Base-by-base conservation (phyloP, 768 basidiomycete genomes). In the Daedalea quercina region DNA sequence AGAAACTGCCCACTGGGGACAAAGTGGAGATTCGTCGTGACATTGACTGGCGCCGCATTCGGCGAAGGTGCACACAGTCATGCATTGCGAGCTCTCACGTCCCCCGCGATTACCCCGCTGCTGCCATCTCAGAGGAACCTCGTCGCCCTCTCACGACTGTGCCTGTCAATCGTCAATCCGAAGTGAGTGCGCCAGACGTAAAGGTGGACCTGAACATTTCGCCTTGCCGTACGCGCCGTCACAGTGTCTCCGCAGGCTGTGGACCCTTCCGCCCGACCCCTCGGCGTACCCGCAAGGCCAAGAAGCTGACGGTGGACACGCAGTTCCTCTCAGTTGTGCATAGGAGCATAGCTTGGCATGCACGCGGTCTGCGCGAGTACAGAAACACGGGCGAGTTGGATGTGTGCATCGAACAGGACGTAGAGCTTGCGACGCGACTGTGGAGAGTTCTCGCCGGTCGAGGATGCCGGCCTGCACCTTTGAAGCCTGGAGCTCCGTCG, bases 271-370 rank as follows among this genome's bases (percentile, higher is more conserved):
- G 25, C 2, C 52, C 59, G n/a, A 41, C 44, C 33, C 61, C 56
- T 41, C 70, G 71, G 55, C 66, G 65, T 25, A 58, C 60, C 15
- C 66, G 63, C 47, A 73, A 67, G 53, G 52, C 53, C 17, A 54
- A 52, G 49, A 54, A 54, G 20, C 35, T 53, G 35, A 42, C 57
- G 1, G 61, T 63, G 17, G 73, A 74, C 46, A 55, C 70, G 9
- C 65, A 65, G 52, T 73, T 73, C 65, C 57, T 72, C 41, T 69
- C 67, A 0, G 61, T 67, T 13, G 52, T 74, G 22, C 71, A 72
- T 52, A 61, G 67, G 42, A 74, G 69, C 50, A 64, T 74, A 47
- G 35, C 60, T 17, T 54, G 58, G 9, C 60, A 57, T 26, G 57
- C 68, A 3, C 58, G 56, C 20, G 9, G n/a, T 35, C 41, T 42